Base-by-base conservation (phyloP, 208 protist species). In the Phytomonas sp. region DNA sequence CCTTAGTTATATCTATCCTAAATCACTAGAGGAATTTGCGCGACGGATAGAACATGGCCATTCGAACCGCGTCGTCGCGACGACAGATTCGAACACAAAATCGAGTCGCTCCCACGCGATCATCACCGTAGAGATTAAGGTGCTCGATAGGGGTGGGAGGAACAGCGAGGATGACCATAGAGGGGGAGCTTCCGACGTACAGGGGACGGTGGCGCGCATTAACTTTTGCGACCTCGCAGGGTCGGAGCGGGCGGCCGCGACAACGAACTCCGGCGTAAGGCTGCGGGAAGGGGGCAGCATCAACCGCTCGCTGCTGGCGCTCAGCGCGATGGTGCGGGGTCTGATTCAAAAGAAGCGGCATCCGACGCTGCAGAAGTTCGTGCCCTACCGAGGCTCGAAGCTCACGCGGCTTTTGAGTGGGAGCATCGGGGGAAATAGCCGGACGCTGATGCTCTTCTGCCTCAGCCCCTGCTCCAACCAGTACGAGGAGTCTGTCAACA, bases 271-370 rank as follows among this genome's bases (percentile, higher is more conserved):
- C 9, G 96, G 94, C 1, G 36, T 88, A 31, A 82, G 94, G 3
- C 76, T 98, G 36, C 78, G 82, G 7, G 96, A 98, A 73, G 96
- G 96, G 56, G 94, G 91, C 66, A 97, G 94, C 73, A 98, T 98
- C 72, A 98, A 98, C 68, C 77, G 86, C 32, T 98, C 96, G 6
- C 79, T 98, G 60, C 81, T 98, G 11, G 94, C 94, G 0, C 86
- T 98, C 36, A 91, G 92, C 64, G 90, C 88, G 28, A 96, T 97
- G 11, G 97, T 98, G 43, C 96, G 97, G 70, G 85, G 85, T 20
- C 77, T 98, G 13, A 84, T 66, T 1, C 72, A 85, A 46, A 76
- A 76, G 64, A 83, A 79, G 40, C 68, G 74, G 29, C 37, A 75
- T 60, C 80, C 75, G 11, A 46, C 70, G 15, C 67, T 67, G 26